Evolutionary conservation across 73 alveolate species (phyloP), one percentile per base, ranked within the genome.

Genomic region (Paramecium octaurelia): DNA sequence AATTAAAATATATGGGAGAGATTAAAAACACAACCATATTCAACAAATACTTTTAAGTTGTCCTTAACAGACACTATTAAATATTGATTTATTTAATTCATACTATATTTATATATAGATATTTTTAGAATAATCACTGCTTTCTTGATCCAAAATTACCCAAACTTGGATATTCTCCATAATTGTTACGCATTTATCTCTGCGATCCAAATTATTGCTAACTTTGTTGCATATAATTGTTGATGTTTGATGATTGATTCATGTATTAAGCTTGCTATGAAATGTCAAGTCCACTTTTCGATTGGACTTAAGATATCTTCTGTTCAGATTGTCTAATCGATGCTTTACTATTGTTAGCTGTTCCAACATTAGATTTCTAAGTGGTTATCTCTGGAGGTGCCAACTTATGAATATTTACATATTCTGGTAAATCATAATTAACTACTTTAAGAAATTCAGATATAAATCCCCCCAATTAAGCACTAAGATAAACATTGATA

Each of bases 341-440:
- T 31, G 84, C 84, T 64, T 64, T 64, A 64, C 84, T 64, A 34
- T 34, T 34, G 14, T 4, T 34, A 7, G 12, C 46, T 29, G 84
- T 8, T 31, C 50, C 50, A 20, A 3, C 31, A 64, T n/a, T 34
- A 6, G 44, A 12, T 64, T 34, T 64, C 23, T 10, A 34, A 6
- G 1, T 34, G 31, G 64, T 16, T 29, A 73, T 73, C 2, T 73
- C 60, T 29, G 91, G 76, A 44, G 46, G 91, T 16, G 91, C 76
- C n/a, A 80, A 35, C 21, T 80, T 27, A 23, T 80, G 91, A 0
- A 80, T 42, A 31, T 48, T 64, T 43, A 80, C 9, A 48, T 24
- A 80, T 44, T 80, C 91, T 38, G 91, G 75, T 80, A 80, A 6
- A 44, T 42, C 73, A 43, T 42, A 31, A 23, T 80, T 34, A 24